phyloP scores from a whole-genome alignment of 2,329 filamentous ascomycete genomes.

The Stromatinia cepivora region DNA sequence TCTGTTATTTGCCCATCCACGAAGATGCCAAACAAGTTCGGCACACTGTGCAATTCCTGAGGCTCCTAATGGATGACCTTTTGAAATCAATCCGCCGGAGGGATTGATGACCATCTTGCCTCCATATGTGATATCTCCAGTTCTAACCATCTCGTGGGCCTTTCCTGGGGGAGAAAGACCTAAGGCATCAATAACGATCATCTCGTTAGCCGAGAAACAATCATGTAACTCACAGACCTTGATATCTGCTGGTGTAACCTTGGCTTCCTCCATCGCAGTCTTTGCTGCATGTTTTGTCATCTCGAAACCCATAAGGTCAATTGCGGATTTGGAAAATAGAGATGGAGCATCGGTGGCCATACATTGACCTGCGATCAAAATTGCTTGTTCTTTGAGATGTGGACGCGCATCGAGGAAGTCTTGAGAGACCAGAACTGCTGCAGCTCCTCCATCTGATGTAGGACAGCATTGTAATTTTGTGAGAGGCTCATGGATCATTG shows the following conservation, averaged over 20 bases:
- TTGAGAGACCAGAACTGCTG: slow-evolving; percentile 85
- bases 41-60: slow-evolving; percentile 95
- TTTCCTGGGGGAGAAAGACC: slow-evolving; percentile 77
- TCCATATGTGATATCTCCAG: slow-evolving; percentile 89
- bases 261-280: slow-evolving; percentile 72
- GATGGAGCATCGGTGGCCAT: slow-evolving; percentile 80
- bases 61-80: slow-evolving; percentile 91
- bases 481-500: slow-evolving; percentile 80
- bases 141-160: slow-evolving; percentile 86
- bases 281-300: slow-evolving; percentile 75
- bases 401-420: slow-evolving; percentile 83
- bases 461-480: slow-evolving; percentile 99
- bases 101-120: slow-evolving; percentile 79
- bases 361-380: slow-evolving; percentile 84
- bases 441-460: slow-evolving; percentile 88
- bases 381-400: slow-evolving; percentile 77
- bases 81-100: slow-evolving; percentile 90
- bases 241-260: slow-evolving; percentile 66
- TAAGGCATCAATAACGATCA: slow-evolving; percentile 85
- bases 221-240: slow-evolving; percentile 92
- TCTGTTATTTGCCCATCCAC: slow-evolving; percentile 94
- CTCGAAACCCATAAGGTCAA: slow-evolving; percentile 85
- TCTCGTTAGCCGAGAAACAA: slow-evolving; percentile 94
- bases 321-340: slow-evolving; percentile 76
- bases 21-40: slow-evolving; percentile 91